These are phyloP conservation scores for Brassica napus DNA, from an alignment of 345 rosid genomes.

Conservation along the genomic window Da-Ae NC_063437.1:20890001-20890500, in stretches of 20 bases:
- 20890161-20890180: slow-evolving; percentile 80
- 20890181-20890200: slow-evolving; percentile 73
- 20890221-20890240: slow-evolving; percentile 38
- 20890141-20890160: slow-evolving; percentile 79
- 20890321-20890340: background rate
- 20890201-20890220: slow-evolving; percentile 68
- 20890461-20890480: slow-evolving; percentile 94
- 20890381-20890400: slow-evolving; percentile 49
- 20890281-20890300: slow-evolving; percentile 45
- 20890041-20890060: slow-evolving; percentile 88
- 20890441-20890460: slow-evolving; percentile 83
- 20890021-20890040: slow-evolving; percentile 81
- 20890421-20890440: slow-evolving; percentile 90
- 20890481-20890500: slow-evolving; percentile 96
- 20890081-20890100: slow-evolving; percentile 80
- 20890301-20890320: slow-evolving; percentile 44
- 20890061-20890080: slow-evolving; percentile 79
- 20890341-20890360: background rate
- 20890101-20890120: slow-evolving; percentile 83
- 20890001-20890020: slow-evolving; percentile 82
- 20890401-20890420: slow-evolving; percentile 72
- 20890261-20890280: slow-evolving; percentile 42
- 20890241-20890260: slow-evolving; percentile 35
- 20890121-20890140: slow-evolving; percentile 73
- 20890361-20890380: slow-evolving; percentile 35